Percentiles rank a stretch among this genome's conserved stretches.
Conservation (phyloP, 1,284 basidiomycete species). For the Cutaneotrichosporon dermatis region DNA sequence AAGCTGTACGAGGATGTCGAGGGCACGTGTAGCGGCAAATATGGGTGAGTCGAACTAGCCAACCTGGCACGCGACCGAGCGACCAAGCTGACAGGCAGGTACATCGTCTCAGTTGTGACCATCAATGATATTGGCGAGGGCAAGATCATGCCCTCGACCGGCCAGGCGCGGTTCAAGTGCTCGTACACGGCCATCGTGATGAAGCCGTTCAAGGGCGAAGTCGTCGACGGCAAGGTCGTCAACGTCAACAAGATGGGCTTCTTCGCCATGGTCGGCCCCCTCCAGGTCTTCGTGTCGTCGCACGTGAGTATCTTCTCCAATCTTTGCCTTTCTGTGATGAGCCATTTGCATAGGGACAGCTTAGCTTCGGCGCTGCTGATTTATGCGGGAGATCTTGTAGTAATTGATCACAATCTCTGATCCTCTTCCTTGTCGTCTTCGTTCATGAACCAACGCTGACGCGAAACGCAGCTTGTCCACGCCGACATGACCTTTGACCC, state of each 20-base stretch:
- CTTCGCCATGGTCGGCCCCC: slow-evolving; percentile 90
- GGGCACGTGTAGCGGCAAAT: slow-evolving; percentile 91
- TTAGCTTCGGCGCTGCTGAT: slow-evolving; percentile 41
- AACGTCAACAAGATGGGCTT: slow-evolving; percentile 76
- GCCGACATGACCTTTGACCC: slow-evolving; percentile 90
- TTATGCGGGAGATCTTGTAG: slow-evolving; percentile 50
- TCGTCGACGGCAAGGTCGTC: slow-evolving; percentile 92
- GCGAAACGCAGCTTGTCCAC: slow-evolving; percentile 71
- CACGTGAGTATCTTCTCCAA: slow-evolving; percentile 60
- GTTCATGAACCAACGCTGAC: slow-evolving; percentile 22
- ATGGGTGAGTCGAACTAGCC: slow-evolving; percentile 55
- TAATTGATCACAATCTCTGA: slow-evolving; percentile 48
- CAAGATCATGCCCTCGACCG: slow-evolving; percentile 84
- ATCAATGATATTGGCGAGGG: slow-evolving; percentile 86
- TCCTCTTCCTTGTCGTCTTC: slow-evolving; percentile 11
- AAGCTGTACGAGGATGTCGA: slow-evolving; percentile 96
- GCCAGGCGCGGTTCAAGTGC: slow-evolving; percentile 89
- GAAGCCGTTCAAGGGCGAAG: slow-evolving; percentile 98
- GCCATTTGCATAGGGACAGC: slow-evolving; percentile 42
- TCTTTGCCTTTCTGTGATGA: slow-evolving; percentile 22
- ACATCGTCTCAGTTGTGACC: slow-evolving; percentile 92
- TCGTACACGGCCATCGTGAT: slow-evolving; percentile 90
- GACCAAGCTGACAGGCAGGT: slow-evolving; percentile 49
- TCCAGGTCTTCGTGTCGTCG: slow-evolving; percentile 87
- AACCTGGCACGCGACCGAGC: too few relatives aligned